phyloP scores from a whole-genome alignment of 164 flowering plant species.

The Tinospora cordifolia region DNA sequence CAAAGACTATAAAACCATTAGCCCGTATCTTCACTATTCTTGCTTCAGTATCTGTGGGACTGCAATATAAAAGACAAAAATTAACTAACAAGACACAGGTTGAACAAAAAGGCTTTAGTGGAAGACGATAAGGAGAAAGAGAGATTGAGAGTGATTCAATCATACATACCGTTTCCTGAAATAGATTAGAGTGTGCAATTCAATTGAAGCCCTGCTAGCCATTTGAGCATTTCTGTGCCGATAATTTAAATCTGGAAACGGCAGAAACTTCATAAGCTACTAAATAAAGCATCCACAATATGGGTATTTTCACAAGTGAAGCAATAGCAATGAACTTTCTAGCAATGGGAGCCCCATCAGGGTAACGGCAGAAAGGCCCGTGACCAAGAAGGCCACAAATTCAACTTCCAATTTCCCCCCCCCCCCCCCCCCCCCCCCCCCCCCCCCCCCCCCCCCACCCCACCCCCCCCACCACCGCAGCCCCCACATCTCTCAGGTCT shows the following conservation, averaged over 20 bases:
- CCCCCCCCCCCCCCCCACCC: too few relatives aligned
- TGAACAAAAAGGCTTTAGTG: slow-evolving; percentile 5
- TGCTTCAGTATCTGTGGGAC: slow-evolving; percentile 91
- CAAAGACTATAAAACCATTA: slow-evolving; percentile 93
- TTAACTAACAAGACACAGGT: not conserved
- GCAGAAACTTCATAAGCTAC: not conserved
- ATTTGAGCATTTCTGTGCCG: slow-evolving; percentile 98
- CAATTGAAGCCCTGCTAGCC: slow-evolving; percentile 94
- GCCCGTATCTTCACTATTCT: slow-evolving; percentile 91
- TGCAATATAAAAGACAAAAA: slow-evolving; percentile 28
- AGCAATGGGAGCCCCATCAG: too few relatives aligned
- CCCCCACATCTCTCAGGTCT: too few relatives aligned
- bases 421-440: too few relatives aligned
- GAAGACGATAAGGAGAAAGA: slow-evolving; percentile 11
- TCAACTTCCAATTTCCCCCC: too few relatives aligned
- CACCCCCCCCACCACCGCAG: too few relatives aligned
- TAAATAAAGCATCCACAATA: too few relatives aligned
- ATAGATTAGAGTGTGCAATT: slow-evolving; percentile 86
- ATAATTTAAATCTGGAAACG: slow-evolving; percentile 72
- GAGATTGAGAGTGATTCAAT: not conserved
- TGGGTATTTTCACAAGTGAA: too few relatives aligned
- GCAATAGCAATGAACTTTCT: too few relatives aligned
- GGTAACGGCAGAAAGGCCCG: too few relatives aligned
- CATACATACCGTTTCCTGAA: slow-evolving; percentile 69
- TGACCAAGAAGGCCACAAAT: too few relatives aligned